A percentile compares a stretch with the other conserved stretches of the same genome.
Conservation (phyloP, 768 basidiomycete species). For the Antrodiella citrinella region DNA sequence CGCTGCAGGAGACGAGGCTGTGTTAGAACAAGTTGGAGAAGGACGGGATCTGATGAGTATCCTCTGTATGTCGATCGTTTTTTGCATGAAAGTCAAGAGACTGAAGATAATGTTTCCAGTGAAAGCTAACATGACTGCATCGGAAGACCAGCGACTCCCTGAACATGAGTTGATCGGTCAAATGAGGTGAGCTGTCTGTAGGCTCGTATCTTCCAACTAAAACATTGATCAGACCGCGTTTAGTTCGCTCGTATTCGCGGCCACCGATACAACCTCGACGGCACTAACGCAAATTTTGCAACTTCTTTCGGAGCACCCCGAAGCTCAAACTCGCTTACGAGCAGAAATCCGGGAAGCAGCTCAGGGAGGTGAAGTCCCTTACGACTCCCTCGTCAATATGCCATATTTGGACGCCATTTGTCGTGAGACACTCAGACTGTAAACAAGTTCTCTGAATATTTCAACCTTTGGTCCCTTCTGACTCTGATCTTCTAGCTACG, state of each 20-base stretch:
- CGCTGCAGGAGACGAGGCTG: conserved; percentile 9
- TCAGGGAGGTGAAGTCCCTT: conserved; percentile 13
- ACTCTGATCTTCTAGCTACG: conserved; percentile 4
- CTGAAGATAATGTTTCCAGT: conserved; percentile 1
- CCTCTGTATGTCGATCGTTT: conserved; percentile 7
- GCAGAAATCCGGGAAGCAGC: conserved; percentile 17
- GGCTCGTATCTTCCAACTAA: conserved; percentile 8
- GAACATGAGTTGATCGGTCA: conserved; percentile 9
- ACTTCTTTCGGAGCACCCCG: conserved; percentile 18
- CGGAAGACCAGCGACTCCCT: conserved; percentile 6
- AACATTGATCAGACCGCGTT: too few species aligned
- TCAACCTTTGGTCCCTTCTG: not conserved
- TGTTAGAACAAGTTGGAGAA: conserved; percentile 9
- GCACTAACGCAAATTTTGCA: conserved; percentile 21
- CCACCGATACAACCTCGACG: conserved; percentile 23
- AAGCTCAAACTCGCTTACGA: conserved; percentile 20
- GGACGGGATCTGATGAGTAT: conserved; percentile 16
- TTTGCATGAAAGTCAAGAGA: not conserved
- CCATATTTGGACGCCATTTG: conserved; percentile 24
- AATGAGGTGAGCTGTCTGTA: conserved; percentile 11
- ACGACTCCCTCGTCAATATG: conserved; percentile 18
- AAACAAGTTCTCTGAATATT: not conserved
- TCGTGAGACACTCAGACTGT: conserved; percentile 19
- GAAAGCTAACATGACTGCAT: conserved; percentile 4
- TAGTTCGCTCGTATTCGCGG: conserved; percentile 18